Percentiles rank a stretch among this genome's conserved stretches.
Conservation (phyloP, 1,284 basidiomycete genomes). For the Microbotryum intermedium region DNA sequence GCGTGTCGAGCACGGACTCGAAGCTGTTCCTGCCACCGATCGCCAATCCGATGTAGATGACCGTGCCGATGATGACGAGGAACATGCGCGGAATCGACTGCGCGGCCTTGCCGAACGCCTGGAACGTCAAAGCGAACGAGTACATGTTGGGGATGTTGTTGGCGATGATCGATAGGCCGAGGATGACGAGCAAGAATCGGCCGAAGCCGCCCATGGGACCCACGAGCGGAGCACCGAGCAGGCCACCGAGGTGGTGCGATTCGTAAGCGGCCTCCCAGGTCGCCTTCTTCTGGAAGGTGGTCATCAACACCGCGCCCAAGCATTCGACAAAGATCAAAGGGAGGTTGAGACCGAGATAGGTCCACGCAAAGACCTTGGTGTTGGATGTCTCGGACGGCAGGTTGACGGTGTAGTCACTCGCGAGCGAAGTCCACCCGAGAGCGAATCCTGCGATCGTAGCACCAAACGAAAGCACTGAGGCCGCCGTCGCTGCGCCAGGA, state of each 20-base stretch:
- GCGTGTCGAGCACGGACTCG: conserved; percentile 34
- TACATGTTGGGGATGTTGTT: conserved; percentile 40
- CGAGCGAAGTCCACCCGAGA: conserved; percentile 50
- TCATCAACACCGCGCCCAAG: conserved; percentile 44
- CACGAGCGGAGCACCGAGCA: conserved; percentile 37
- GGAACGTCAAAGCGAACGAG: conserved; percentile 33
- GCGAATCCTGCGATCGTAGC: conserved; percentile 45
- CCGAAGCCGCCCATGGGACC: conserved; percentile 30
- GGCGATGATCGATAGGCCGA: conserved; percentile 38
- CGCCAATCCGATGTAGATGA: conserved; percentile 36
- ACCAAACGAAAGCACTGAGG: conserved; percentile 62
- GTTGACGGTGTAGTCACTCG: conserved; percentile 53
- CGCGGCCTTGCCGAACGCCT: conserved; percentile 37
- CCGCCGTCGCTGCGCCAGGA: conserved; percentile 55
- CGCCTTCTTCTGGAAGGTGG: conserved; percentile 48
- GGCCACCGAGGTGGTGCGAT: conserved; percentile 49
- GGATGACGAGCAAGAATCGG: conserved; percentile 34
- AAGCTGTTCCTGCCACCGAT: conserved; percentile 40
- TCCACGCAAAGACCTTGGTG: conserved; percentile 60
- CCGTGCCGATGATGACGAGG: conserved; percentile 34
- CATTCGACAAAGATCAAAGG: conserved; percentile 40
- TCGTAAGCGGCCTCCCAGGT: conserved; percentile 57
- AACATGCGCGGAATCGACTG: conserved; percentile 39
- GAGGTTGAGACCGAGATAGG: conserved; percentile 56
- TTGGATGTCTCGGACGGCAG: conserved; percentile 38